A percentile compares a stretch with the other conserved stretches of the same genome.
Evolutionary conservation across 106 monocot species (phyloP).

Genomic region (Allium sativum): DNA sequence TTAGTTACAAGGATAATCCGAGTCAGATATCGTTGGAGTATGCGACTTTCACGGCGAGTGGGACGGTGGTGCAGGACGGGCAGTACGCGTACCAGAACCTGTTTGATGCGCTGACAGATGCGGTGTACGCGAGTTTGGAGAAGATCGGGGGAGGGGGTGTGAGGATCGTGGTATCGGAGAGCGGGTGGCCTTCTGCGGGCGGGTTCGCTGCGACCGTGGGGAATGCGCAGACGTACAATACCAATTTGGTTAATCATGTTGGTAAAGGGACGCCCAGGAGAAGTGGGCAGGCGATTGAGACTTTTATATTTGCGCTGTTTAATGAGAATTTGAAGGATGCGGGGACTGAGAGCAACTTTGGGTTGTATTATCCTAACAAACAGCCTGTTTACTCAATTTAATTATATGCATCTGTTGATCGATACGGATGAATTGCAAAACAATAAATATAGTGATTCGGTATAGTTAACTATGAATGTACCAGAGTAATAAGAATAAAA

Average conservation of each 20-base stretch:
- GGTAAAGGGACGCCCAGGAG: slow-evolving; percentile 13
- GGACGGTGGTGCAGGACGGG: slow-evolving; percentile 6
- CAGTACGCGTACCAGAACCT: slow-evolving; percentile 5
- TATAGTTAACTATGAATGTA: no score
- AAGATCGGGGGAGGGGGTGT: slow-evolving; percentile 3
- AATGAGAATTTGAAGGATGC: slow-evolving; percentile 10
- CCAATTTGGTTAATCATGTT: slow-evolving; percentile 8
- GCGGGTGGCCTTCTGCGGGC: slow-evolving; percentile 15
- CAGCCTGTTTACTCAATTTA: slow-evolving; percentile 1
- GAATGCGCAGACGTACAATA: slow-evolving; percentile 10
- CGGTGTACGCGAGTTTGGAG: slow-evolving; percentile 7
- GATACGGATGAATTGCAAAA: no score
- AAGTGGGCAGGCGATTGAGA: slow-evolving; percentile 12
- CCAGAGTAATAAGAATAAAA: no score
- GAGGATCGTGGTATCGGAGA: slow-evolving; percentile 9
- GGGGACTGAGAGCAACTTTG: slow-evolving; percentile 6
- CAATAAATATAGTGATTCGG: no score
- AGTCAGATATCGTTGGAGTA: slow-evolving; percentile 3
- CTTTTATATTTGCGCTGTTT: slow-evolving; percentile 12
- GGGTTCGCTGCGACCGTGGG: background rate
- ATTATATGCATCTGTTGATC: no score
- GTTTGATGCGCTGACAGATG: slow-evolving; percentile 13
- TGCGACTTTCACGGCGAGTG: slow-evolving; percentile 8
- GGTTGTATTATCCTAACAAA: slow-evolving; percentile 10
- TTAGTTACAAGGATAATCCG: background rate